Conservation (phyloP, 2,329 filamentous ascomycete species). For the Orbilia quercus region DNA sequence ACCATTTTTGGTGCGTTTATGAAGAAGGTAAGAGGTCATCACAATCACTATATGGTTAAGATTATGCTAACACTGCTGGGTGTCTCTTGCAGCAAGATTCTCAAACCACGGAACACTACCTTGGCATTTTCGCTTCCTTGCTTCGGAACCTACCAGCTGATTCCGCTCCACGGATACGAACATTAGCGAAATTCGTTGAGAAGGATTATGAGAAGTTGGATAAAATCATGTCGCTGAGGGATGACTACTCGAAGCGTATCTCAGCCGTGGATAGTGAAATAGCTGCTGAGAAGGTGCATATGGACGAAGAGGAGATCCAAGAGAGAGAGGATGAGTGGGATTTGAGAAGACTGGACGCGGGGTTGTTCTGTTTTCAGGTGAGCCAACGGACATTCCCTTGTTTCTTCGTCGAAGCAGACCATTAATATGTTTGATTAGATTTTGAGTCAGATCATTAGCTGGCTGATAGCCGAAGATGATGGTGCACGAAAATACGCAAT, state of each 20-base stretch:
- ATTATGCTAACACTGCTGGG: slow-evolving; percentile 23
- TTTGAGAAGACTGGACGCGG: slow-evolving; percentile 80
- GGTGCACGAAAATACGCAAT: slow-evolving; percentile 76
- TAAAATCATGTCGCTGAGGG: slow-evolving; percentile 76
- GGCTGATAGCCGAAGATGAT: slow-evolving; percentile 88
- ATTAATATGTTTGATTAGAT: slow-evolving; percentile 64
- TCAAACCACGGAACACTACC: slow-evolving; percentile 78
- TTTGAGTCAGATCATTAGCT: slow-evolving; percentile 85
- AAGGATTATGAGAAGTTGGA: slow-evolving; percentile 88
- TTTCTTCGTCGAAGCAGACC: neutral
- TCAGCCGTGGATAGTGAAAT: slow-evolving; percentile 73
- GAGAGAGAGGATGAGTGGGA: slow-evolving; percentile 78
- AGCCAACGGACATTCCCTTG: slow-evolving; percentile 11
- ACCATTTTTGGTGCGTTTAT: slow-evolving; percentile 86
- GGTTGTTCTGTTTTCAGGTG: slow-evolving; percentile 80
- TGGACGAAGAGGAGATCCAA: slow-evolving; percentile 66
- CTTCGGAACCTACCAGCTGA: slow-evolving; percentile 81
- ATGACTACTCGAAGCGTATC: slow-evolving; percentile 75
- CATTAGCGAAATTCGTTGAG: slow-evolving; percentile 93
- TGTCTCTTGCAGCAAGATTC: slow-evolving; percentile 68
- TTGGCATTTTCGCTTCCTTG: slow-evolving; percentile 85
- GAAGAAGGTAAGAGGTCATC: slow-evolving; percentile 70
- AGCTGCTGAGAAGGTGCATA: slow-evolving; percentile 68
- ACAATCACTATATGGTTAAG: neutral
- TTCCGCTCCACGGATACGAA: slow-evolving; percentile 80